phyloP scores from a whole-genome alignment of 2,329 filamentous ascomycete genomes.

The Ustulina deusta region DNA sequence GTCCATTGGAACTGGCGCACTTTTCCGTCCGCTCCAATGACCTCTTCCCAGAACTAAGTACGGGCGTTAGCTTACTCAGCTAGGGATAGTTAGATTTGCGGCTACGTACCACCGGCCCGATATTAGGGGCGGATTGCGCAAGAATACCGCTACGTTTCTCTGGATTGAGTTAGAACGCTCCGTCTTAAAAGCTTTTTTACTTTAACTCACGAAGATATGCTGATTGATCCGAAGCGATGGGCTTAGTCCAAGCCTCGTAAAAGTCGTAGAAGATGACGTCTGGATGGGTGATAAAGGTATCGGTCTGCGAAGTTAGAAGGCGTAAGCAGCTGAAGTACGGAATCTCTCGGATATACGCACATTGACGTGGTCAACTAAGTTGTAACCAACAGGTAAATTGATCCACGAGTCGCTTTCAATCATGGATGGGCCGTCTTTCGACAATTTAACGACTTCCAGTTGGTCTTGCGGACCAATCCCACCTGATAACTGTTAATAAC shows the following conservation, averaged over 20 bases:
- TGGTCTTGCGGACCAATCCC: conserved; percentile 75
- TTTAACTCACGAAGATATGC: conserved; percentile 58
- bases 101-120: conserved; percentile 65
- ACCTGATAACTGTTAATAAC: conserved; percentile 43
- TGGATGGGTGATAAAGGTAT: conserved; percentile 60
- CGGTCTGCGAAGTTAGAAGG: conserved; percentile 52
- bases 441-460: conserved; percentile 64
- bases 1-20: conserved; percentile 75
- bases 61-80: conserved; percentile 23
- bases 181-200: background rate
- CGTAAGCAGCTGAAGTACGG: conserved; percentile 24
- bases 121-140: conserved; percentile 73
- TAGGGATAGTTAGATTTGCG: background rate
- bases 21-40: conserved; percentile 67
- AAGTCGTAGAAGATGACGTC: conserved; percentile 73
- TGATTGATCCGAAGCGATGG: conserved; percentile 57
- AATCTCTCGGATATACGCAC: conserved; percentile 36
- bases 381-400: conserved; percentile 68
- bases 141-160: conserved; percentile 64
- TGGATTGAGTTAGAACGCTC: conserved; percentile 33
- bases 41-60: conserved; percentile 64
- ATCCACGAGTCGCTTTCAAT: conserved; percentile 67
- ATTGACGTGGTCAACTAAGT: conserved; percentile 69
- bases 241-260: conserved; percentile 68
- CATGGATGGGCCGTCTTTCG: conserved; percentile 63